Base-by-base conservation (phyloP, 345 rosid genomes). In the Eucalyptus cloeziana region DNA sequence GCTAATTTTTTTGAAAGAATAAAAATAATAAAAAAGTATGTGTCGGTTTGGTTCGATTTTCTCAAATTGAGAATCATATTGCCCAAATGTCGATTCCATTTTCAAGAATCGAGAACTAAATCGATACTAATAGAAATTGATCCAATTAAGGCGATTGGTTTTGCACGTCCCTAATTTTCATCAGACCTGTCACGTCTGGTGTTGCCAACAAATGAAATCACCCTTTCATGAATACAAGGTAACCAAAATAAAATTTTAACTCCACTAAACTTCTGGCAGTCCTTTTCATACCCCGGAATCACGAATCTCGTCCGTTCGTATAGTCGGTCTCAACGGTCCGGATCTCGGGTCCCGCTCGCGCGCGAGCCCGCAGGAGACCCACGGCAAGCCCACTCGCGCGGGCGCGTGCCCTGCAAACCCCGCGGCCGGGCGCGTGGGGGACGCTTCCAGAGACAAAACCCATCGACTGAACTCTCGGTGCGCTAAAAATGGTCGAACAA, bases 391-490 rank as follows among this genome's bases (percentile, higher is more conserved):
- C 79, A 67, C 81, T 37, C 13, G 25, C 27, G 47, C 83, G 24
- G 83, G 83, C 24, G 47, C 83, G 83, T 76, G 83, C 8, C 8
- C 14, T 5, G 45, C 45, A 76, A 37, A 21, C 83, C 47, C 83
- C 40, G 27, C 27, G 40, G 5, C 27, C 40, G 83, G 47, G 83
- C 83, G 83, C 83, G 83, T 62, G 69, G 33, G 69, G 8, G n/a
- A 62, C 8, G 69, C 16, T 12, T 24, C 30, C 1, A 56, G 62
- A 30, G 83, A 22, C 27, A 76, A 37, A 31, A 3, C 45, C 45
- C 76, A 64, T 37, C 83, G 83, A 71, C 83, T 76, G 83, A 76
- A 6, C 83, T 76, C 83, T 76, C 83, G 83, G 83, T 76, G 83
- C 83, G 83, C 83, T 76, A 37, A 76, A 76, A 21, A 76, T 76